Percentiles rank a stretch among this genome's conserved stretches.
Conservation (phyloP, 805 yeast species). For the Nakazawaea ernobii region DNA sequence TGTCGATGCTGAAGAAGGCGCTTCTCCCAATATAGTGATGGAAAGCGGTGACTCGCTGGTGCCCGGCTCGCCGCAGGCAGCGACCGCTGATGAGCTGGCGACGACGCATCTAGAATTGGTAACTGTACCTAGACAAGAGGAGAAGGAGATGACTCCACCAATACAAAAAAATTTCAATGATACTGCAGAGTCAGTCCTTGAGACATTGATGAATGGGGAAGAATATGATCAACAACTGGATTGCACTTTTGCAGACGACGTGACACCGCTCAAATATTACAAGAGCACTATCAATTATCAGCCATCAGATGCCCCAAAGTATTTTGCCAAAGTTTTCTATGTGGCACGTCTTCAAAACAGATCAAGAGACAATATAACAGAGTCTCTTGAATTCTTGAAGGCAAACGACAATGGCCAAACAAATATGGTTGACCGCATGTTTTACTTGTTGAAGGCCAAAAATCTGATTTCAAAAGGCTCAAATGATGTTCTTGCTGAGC, state of each 20-base stretch:
- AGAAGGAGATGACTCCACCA: too few relatives aligned
- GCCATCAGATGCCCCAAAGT: not conserved
- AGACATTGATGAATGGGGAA: not conserved
- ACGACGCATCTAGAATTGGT: too few relatives aligned
- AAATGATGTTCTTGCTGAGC: too few relatives aligned
- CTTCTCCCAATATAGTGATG: too few relatives aligned
- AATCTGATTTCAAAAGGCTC: not conserved
- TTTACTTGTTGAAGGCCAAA: not conserved
- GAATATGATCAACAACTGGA: not conserved
- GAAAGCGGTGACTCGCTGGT: too few relatives aligned
- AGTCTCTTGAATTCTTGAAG: not conserved
- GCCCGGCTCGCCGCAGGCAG: too few relatives aligned
- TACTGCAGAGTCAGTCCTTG: not conserved
- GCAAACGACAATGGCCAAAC: not conserved
- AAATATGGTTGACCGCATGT: not conserved
- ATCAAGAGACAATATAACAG: not conserved
- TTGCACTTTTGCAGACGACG: not conserved
- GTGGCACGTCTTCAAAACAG: not conserved
- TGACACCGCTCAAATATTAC: not conserved
- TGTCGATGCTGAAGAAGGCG: too few relatives aligned
- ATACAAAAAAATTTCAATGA: not conserved
- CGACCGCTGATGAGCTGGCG: too few relatives aligned
- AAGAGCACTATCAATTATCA: not conserved
- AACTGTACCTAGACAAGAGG: too few relatives aligned
- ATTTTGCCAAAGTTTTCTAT: not conserved